Evolutionary conservation across 768 basidiomycete species (phyloP).

Genomic region (Kwoniella sp.): DNA sequence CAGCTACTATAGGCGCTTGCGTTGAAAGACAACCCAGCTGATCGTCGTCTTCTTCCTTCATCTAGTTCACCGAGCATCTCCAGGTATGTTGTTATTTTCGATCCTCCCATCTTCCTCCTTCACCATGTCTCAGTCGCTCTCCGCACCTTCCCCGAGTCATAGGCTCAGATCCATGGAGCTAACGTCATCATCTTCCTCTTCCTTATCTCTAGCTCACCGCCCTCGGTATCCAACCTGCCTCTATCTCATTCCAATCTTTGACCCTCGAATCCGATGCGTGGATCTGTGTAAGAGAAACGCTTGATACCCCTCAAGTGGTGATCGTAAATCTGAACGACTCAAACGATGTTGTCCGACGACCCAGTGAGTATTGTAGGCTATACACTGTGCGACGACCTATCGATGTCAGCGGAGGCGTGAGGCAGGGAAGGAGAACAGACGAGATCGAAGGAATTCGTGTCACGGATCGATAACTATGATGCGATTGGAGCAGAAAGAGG

Average conservation of each 20-base stretch:
- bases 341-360: constrained; percentile 73
- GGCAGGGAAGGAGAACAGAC: too few species aligned
- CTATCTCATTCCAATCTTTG: constrained; percentile 95
- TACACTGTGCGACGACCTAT: too few species aligned
- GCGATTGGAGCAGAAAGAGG: too few species aligned
- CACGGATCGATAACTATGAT: too few species aligned
- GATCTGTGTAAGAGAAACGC: constrained; percentile 70
- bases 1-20: too few species aligned
- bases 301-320: constrained; percentile 78
- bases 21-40: too few species aligned
- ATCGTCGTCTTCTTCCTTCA: too few species aligned
- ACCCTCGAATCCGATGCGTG: constrained; percentile 97
- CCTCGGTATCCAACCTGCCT: constrained; percentile 90
- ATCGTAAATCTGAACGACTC: constrained; percentile 97
- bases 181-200: not conserved
- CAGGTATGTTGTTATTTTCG: constrained; percentile 48
- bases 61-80: constrained; percentile 58
- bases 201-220: constrained; percentile 71
- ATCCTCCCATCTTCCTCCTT: constrained; percentile 1
- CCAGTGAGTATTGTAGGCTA: constrained; percentile 52
- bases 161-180: not conserved
- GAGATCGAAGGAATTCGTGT: too few species aligned
- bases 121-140: not conserved
- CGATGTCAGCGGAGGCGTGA: not conserved
- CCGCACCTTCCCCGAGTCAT: not conserved